Percentiles rank a stretch among this genome's conserved stretches.
phyloP scores from a whole-genome alignment of 129 eudicot species.

The Helianthus tuberosus region DNA sequence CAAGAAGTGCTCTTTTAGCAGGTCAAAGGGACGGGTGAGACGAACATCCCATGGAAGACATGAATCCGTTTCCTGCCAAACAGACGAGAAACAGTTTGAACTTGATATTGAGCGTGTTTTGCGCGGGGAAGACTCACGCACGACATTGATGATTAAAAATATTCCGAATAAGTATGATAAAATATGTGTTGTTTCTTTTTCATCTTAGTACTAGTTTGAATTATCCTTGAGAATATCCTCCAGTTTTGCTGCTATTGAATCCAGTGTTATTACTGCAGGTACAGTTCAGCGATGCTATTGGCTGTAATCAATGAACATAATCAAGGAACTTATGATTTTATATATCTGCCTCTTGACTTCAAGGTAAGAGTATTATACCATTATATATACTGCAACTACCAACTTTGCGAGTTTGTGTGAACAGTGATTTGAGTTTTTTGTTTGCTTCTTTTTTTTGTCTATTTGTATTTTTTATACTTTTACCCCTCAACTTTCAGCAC shows the following conservation, averaged over 20 bases:
- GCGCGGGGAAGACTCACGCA: slow-evolving; percentile 55
- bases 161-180: slow-evolving; percentile 67
- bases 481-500: too few relatives aligned
- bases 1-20: slow-evolving; percentile 34
- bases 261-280: slow-evolving; percentile 39
- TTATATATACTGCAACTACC: neutral
- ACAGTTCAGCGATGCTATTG: slow-evolving; percentile 63
- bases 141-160: slow-evolving; percentile 69
- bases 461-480: too few relatives aligned
- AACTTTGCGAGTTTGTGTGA: too few relatives aligned
- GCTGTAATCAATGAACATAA: slow-evolving; percentile 67
- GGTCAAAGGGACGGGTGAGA: slow-evolving; percentile 47
- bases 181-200: neutral
- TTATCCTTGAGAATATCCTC: neutral
- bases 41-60: slow-evolving; percentile 45
- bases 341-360: slow-evolving; percentile 69
- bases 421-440: too few relatives aligned
- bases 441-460: too few relatives aligned
- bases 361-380: slow-evolving; percentile 42
- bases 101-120: slow-evolving; percentile 62
- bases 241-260: neutral
- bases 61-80: slow-evolving; percentile 40
- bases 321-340: slow-evolving; percentile 65
- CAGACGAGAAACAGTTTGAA: slow-evolving; percentile 58
- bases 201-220: neutral